phyloP scores from a whole-genome alignment of 1,139 yeast species.

The Taphrina populina region DNA sequence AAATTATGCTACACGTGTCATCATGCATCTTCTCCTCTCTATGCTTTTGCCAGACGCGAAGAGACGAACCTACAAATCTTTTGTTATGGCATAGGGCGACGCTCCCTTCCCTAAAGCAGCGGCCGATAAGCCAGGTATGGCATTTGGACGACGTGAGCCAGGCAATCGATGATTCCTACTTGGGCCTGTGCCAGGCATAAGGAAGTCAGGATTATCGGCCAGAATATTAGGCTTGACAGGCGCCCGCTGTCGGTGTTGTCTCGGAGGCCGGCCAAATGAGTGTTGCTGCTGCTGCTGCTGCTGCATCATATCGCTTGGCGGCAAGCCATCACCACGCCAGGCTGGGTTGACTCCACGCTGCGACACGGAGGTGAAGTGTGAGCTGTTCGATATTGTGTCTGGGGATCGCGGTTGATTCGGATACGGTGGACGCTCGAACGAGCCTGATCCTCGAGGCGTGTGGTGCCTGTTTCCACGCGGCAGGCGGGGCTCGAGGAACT shows the following conservation, averaged over 20 bases:
- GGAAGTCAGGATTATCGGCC: constrained; percentile 32
- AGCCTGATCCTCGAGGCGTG: constrained; percentile 10
- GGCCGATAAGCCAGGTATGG: constrained; percentile 11
- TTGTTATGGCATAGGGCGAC: constrained; percentile 16
- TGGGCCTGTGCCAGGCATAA: constrained; percentile 9
- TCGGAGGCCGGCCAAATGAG: background rate
- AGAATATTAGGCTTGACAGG: constrained; percentile 17
- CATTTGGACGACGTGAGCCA: constrained; percentile 7
- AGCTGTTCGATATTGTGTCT: constrained; percentile 21
- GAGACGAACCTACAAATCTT: constrained; percentile 5
- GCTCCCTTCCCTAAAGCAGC: constrained; percentile 1
- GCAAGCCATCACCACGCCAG: constrained; percentile 11
- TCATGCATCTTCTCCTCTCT: too few relatives aligned
- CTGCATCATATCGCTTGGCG: background rate
- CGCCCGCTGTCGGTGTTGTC: constrained; percentile 17
- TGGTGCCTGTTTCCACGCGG: constrained; percentile 3
- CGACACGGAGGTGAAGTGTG: constrained; percentile 32
- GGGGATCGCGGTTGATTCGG: constrained; percentile 24
- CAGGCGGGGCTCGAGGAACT: constrained; percentile 2
- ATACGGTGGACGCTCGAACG: constrained; percentile 12
- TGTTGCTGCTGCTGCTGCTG: background rate
- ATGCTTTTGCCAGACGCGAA: too few relatives aligned
- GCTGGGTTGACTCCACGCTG: constrained; percentile 29
- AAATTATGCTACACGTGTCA: too few relatives aligned
- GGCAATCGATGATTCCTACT: constrained; percentile 19